Base-by-base conservation (phyloP, 140 eudicot genomes). In the Senecio squalidus region DNA sequence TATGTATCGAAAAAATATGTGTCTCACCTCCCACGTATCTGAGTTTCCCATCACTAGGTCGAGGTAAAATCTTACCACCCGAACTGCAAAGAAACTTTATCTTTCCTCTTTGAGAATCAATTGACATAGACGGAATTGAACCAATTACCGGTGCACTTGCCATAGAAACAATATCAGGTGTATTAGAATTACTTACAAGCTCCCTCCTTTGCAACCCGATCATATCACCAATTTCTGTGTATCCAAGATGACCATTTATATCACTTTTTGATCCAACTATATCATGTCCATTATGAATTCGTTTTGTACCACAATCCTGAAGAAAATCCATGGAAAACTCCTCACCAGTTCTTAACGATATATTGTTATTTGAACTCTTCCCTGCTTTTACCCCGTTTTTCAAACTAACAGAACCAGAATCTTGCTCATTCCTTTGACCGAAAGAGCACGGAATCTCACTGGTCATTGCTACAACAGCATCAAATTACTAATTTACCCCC, bases 21-120 rank as follows among this genome's bases (percentile, higher is more conserved):
- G 97, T 89, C 50, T 89, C 95, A 28, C 97, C 97, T 51, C 97
- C 97, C 27, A 89, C 95, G 46, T 89, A 89, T 78, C 97, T 85
- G 55, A 89, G 76, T 57, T 85, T 85, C 38, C 86, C 93, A 60
- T 89, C 95, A 75, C 93, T 73, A 6, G 97, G 95, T 31, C 97
- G 72, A 21, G 82, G 95, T 77, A 89, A 76, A 54, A 89, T 66
- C 71, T 73, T 85, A 62, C 97, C 97, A 43, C 89, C 97, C 38
- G 86, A 82, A 55, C 97, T 85, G 66, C 95, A 89, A 16, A 89
- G 93, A 64, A 89, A 71, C 80, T 87, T 89, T 56, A 89, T 72
- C 71, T 85, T 89, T 23, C 77, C 84, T 56, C 81, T 69, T 78
- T 82, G 89, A 30, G 81, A 73, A 54, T 74, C 82, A 33, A 73